A percentile compares a stretch with the other conserved stretches of the same genome.
Conservation (phyloP, 163 green algal species). For the Scenedesmus sp. region DNA sequence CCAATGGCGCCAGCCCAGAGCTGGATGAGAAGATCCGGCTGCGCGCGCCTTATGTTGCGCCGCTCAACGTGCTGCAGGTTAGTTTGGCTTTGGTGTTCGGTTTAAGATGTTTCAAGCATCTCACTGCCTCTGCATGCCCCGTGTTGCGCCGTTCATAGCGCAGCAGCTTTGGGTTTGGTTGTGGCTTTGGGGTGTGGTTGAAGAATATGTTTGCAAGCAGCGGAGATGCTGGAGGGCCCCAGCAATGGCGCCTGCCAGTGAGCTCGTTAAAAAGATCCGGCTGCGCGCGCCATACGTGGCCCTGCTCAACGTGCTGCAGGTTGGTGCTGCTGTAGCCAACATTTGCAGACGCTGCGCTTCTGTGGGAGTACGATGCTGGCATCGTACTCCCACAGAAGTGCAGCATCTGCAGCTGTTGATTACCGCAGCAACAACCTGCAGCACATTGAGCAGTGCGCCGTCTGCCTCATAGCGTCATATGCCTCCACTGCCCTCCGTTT, state of each 20-base stretch:
- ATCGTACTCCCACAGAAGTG: not conserved
- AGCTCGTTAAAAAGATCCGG: conserved; percentile 88
- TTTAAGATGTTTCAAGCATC: too few species aligned
- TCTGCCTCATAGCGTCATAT: too few species aligned
- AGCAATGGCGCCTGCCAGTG: conserved; percentile 58
- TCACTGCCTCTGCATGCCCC: too few species aligned
- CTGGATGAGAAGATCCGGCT: conserved; percentile 91
- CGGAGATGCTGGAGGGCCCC: conserved; percentile 65
- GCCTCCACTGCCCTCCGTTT: too few species aligned
- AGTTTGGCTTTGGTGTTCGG: not conserved
- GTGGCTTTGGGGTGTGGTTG: too few species aligned
- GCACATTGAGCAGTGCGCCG: too few species aligned
- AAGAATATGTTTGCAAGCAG: too few species aligned
- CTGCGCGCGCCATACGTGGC: conserved; percentile 91
- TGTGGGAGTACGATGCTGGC: not conserved
- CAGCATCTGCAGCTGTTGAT: not conserved
- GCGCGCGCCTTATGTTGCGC: conserved; percentile 89
- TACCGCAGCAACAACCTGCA: too few species aligned
- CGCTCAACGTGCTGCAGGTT: conserved; percentile 93
- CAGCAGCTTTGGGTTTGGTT: too few species aligned
- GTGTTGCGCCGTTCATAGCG: too few species aligned
- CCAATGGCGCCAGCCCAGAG: conserved; percentile 61
- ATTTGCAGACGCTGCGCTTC: not conserved
- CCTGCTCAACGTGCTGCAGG: conserved; percentile 86
- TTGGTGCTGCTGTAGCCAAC: too few species aligned